Percentiles rank a stretch among this genome's conserved stretches.
phyloP scores from a whole-genome alignment of 108 stramenopile species.

The Skeletonema tropicum region DNA sequence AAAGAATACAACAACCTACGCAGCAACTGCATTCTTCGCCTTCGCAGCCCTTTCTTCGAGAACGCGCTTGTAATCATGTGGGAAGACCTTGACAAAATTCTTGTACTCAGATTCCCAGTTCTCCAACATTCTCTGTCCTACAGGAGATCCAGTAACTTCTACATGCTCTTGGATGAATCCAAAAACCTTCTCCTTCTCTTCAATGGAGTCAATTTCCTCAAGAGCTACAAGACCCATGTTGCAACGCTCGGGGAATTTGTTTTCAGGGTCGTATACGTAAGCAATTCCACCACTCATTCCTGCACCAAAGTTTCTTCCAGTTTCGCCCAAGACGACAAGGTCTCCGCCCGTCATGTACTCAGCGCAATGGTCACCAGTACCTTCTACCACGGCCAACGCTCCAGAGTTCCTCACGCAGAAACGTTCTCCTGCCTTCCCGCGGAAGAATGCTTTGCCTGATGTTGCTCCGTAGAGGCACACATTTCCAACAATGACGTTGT shows the following conservation, averaged over 20 bases:
- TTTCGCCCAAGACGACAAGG: slow-evolving; percentile 91
- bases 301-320: slow-evolving; percentile 98
- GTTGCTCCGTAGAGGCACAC: slow-evolving; percentile 96
- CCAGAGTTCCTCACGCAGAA: slow-evolving; percentile 98
- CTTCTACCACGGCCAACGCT: slow-evolving; percentile 96
- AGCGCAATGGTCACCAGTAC: slow-evolving; percentile 96
- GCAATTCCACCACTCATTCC: slow-evolving; percentile 99
- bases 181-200: slow-evolving; percentile 85
- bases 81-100: slow-evolving; percentile 94
- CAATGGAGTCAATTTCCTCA: slow-evolving; percentile 76
- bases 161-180: slow-evolving; percentile 93
- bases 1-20: neutral
- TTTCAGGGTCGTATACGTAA: slow-evolving; percentile 94
- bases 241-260: slow-evolving; percentile 91
- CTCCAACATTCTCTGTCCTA: slow-evolving; percentile 86
- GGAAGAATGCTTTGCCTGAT: slow-evolving; percentile 94
- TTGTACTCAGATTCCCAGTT: slow-evolving; percentile 82
- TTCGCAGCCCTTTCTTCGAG: slow-evolving; percentile 68
- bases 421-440: slow-evolving; percentile 96
- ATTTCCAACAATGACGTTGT: slow-evolving; percentile 95
- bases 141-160: slow-evolving; percentile 81
- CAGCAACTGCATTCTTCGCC: slow-evolving; percentile 34
- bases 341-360: slow-evolving; percentile 99
- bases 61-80: slow-evolving; percentile 96
- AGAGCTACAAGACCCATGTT: slow-evolving; percentile 97